Evolutionary conservation across 306 rosid genomes (phyloP), one percentile per base, ranked within the genome.

Genomic region (Glycine soja): DNA sequence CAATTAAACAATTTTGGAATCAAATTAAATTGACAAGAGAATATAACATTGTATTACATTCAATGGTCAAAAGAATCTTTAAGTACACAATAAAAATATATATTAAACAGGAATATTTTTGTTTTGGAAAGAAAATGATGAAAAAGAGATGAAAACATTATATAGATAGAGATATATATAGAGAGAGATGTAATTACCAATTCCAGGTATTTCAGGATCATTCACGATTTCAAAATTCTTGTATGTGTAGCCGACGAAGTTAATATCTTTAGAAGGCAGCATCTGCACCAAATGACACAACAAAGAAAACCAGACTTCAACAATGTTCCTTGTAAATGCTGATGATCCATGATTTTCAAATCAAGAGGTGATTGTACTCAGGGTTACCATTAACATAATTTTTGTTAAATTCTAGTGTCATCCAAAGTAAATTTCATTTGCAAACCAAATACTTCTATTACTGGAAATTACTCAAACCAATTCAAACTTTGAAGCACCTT

Each of bases 181-280:
- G 32, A 45, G n/a, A 66, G 62, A 56, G 54, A 81, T 74, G 50
- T 43, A 79, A 53, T 58, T 92, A 94, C 98, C 97, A 18, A 92
- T 89, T 80, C 95, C 98, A 45, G 97, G 97, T 75, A 89, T 73
- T 70, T 92, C 93, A 78, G 87, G 85, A 71, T 91, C 92, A 38
- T 90, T 90, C 81, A 92, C 89, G 18, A 94, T 90, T 83, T 94
- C 98, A 6, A 89, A 87, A 88, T 94, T 94, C 87, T 92, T 94
- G 75, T 92, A 94, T 7, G 98, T 94, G 87, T 94, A 94, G 5
- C 98, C 98, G 62, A 92, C 98, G 18, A 94, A 94, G 88, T 94
- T 94, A 71, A 91, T 70, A 84, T 94, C 98, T 82, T 91, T 92
- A 11, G 98, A 94, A 24, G 97, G 89, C 76, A 94, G 84, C 98